These are phyloP conservation scores for Verticillium albo-atrum DNA, from an alignment of 2,329 filamentous ascomycete genomes.

Conservation along the genomic window DNA sequence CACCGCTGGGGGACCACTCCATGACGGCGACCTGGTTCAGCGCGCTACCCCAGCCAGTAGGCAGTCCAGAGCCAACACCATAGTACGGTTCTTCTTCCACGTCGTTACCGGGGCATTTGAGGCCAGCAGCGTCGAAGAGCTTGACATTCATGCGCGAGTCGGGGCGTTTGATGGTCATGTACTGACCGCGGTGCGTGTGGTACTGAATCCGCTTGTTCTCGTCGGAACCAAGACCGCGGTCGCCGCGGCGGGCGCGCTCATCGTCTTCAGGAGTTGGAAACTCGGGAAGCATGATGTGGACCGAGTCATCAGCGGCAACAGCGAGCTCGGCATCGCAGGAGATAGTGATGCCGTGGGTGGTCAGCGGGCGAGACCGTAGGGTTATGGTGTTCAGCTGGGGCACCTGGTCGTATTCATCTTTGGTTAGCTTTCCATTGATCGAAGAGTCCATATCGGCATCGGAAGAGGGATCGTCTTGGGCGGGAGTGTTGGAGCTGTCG, in stretches of 20 bases:
- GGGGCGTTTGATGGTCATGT: conserved; percentile 28
- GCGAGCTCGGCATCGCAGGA: conserved; percentile 55
- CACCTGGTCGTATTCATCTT: conserved; percentile 21
- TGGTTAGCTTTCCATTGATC: not conserved
- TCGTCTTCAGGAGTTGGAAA: conserved; percentile 24
- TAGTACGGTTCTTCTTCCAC: conserved; percentile 23
- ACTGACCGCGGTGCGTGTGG: conserved; percentile 25
- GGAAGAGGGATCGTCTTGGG: not conserved
- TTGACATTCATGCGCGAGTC: conserved; percentile 40
- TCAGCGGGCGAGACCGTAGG: conserved; percentile 38
- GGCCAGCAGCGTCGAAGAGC: conserved; percentile 34
- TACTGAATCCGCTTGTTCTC: conserved; percentile 22
- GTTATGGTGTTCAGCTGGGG: conserved; percentile 43
- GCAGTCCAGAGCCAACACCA: conserved; percentile 40
- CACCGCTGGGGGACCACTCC: conserved; percentile 53
- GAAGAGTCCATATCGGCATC: not conserved
- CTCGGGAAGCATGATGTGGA: conserved; percentile 47
- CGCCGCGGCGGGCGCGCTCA: conserved; percentile 18
- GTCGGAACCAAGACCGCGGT: conserved; percentile 4
- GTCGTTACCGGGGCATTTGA: conserved; percentile 23
- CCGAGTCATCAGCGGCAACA: conserved; percentile 50
- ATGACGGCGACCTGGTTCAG: conserved; percentile 51
- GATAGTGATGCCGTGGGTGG: conserved; percentile 41
- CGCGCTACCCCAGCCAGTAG: conserved; percentile 44
- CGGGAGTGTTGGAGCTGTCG: not conserved